Evolutionary conservation across 306 rosid genomes (phyloP).

Genomic region (Phaseolus lunatus): DNA sequence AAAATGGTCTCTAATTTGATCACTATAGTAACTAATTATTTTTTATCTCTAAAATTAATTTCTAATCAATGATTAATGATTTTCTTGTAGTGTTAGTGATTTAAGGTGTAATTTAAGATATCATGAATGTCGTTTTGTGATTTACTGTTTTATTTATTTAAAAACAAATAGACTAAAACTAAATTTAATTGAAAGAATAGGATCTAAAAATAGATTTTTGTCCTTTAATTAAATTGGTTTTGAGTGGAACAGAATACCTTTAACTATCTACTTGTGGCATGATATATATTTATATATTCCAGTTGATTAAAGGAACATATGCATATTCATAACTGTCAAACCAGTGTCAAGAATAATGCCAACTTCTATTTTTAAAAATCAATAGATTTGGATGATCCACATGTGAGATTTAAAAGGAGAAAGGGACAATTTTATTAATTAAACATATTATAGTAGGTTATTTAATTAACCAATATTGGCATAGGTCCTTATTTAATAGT

Average conservation of each 20-base stretch:
- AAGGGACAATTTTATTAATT: not conserved
- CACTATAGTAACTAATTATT: too few species aligned
- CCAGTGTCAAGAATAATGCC: conserved; percentile 21
- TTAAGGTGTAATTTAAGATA: too few species aligned
- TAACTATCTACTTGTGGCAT: not conserved
- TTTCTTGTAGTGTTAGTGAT: too few species aligned
- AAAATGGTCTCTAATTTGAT: too few species aligned
- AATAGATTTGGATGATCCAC: not conserved
- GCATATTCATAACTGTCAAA: conserved; percentile 8
- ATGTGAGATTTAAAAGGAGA: not conserved
- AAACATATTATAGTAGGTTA: not conserved
- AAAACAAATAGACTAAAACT: too few species aligned
- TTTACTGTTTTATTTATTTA: too few species aligned
- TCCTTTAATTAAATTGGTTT: not conserved
- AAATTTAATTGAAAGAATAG: too few species aligned
- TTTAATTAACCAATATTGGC: not conserved
- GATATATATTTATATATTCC: not conserved
- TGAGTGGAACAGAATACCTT: not conserved
- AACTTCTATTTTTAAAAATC: not conserved
- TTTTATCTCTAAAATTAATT: too few species aligned
- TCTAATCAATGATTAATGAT: too few species aligned
- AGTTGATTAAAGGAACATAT: conserved; percentile 2
- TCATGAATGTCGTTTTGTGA: too few species aligned
- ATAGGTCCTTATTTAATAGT: not conserved
- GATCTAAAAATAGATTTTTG: too few species aligned